Evolutionary conservation across 306 rosid genomes (phyloP).

Genomic region (Herpetospermum pedunculosum): DNA sequence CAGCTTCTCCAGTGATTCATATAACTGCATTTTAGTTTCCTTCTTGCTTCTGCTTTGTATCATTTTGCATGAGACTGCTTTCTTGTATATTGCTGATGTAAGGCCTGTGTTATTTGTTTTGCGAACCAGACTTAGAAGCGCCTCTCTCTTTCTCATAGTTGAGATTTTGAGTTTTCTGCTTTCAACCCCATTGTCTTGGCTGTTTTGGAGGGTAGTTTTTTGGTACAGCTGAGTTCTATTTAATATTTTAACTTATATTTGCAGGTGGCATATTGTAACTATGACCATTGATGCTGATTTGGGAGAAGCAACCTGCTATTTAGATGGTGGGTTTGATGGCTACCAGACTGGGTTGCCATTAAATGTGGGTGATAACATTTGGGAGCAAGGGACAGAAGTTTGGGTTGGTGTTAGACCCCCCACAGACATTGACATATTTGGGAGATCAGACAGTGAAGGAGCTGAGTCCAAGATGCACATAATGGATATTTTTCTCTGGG

Average conservation of each 20-base stretch:
- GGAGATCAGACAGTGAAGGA: constrained; percentile 99
- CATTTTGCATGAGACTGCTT: not conserved
- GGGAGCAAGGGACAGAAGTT: constrained; percentile 88
- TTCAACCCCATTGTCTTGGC: not conserved
- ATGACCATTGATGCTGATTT: constrained; percentile 89
- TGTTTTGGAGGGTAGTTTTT: not conserved
- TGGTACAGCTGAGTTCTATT: not conserved
- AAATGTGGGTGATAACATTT: constrained; percentile 57
- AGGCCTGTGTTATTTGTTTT: constrained; percentile 34
- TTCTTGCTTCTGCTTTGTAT: not conserved
- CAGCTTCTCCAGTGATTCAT: not conserved
- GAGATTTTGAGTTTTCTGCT: not conserved
- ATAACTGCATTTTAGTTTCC: not conserved
- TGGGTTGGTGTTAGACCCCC: constrained; percentile 98
- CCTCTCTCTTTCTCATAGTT: not conserved
- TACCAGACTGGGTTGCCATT: constrained; percentile 85
- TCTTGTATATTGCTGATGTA: constrained; percentile 68
- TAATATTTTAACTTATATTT: constrained; percentile 10
- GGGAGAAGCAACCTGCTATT: constrained; percentile 92
- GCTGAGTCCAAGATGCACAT: constrained; percentile 98
- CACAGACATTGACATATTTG: constrained; percentile 87
- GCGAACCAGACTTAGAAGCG: not conserved
- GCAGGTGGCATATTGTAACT: constrained; percentile 98
- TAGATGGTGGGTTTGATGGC: constrained; percentile 96
- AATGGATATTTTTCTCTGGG: constrained; percentile 97